phyloP scores from a whole-genome alignment of 2,329 filamentous ascomycete species.

The Pseudogymnoascus sp. region DNA sequence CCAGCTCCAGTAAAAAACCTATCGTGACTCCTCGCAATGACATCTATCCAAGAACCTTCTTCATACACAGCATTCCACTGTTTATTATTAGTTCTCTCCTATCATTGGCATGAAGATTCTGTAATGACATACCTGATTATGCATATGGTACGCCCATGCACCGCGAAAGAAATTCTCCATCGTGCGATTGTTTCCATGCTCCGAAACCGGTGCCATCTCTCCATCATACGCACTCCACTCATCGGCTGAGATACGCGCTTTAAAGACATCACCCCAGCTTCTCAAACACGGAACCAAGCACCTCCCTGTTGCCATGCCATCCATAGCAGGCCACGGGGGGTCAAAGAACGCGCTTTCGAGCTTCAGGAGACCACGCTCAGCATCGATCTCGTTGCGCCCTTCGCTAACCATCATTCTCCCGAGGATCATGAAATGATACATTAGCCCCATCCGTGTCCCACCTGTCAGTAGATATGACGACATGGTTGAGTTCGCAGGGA shows the following conservation, averaged over 20 bases:
- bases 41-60: constrained; percentile 1
- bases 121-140: background rate
- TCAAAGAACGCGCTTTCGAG: constrained; percentile 1
- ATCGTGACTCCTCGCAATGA: background rate
- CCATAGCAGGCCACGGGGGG: background rate
- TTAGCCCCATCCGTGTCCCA: background rate
- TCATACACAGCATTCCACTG: constrained; percentile 2
- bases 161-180: constrained; percentile 1
- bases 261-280: background rate
- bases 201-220: background rate
- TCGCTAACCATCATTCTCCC: background rate
- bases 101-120: background rate
- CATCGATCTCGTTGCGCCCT: background rate
- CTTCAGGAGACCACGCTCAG: background rate
- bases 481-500: background rate
- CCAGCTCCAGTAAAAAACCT: background rate
- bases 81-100: background rate
- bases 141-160: constrained; percentile 4
- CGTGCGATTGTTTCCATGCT: background rate
- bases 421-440: background rate
- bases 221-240: constrained; percentile 2
- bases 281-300: background rate
- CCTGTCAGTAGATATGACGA: background rate
- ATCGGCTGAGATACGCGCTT: background rate
- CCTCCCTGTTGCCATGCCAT: background rate